Base-by-base conservation (phyloP, 495 filamentous ascomycete species). In the Emericellopsis terricola region DNA sequence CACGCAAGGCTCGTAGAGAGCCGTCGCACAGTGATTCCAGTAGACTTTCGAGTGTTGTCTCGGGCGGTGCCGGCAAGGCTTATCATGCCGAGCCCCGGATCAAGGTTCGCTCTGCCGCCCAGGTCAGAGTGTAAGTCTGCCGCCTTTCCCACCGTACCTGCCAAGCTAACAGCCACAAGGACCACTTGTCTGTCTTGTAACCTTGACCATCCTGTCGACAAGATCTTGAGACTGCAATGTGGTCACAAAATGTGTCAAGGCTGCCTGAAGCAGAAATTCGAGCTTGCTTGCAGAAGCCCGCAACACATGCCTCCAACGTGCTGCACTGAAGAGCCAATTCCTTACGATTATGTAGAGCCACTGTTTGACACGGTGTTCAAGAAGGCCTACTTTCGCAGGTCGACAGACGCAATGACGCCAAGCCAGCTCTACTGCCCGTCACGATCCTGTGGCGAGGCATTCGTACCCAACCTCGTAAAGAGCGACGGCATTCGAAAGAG, bases 301-400 rank as follows among this genome's bases (percentile, higher is more conserved):
- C 64, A 70, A 19, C 72, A 76, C 44, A 86, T 87, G 78, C 79
- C 82, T 7, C 82, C 82, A 0, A 67, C 57, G 42, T 91, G 82
- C 44, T 91, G 82, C 51, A 76, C 68, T 2, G 36, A 62, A 15
- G 70, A 80, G 23, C 67, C 69, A 41, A 84, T 91, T 38, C 71
- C 81, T 1, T 52, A 80, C 13, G 71, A 73, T 40, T 66, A 79
- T 42, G 81, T 85, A n/a, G 76, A 81, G 15, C 61, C 60, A 19
- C 53, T 87, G 36, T 83, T 87, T 50, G 70, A 74, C 41, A 44
- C 60, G 39, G 59, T 68, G 36, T 86, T 85, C 55, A 85, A 86
- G 55, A 65, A 51, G 38, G 61, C 58, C 3, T 91, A 81, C 81
- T 81, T 83, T 51, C 62, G 57, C 17, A 85, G 83, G 45, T 85